Evolutionary conservation across 306 rosid genomes (phyloP).

Genomic region (Styphnolobium japonicum): DNA sequence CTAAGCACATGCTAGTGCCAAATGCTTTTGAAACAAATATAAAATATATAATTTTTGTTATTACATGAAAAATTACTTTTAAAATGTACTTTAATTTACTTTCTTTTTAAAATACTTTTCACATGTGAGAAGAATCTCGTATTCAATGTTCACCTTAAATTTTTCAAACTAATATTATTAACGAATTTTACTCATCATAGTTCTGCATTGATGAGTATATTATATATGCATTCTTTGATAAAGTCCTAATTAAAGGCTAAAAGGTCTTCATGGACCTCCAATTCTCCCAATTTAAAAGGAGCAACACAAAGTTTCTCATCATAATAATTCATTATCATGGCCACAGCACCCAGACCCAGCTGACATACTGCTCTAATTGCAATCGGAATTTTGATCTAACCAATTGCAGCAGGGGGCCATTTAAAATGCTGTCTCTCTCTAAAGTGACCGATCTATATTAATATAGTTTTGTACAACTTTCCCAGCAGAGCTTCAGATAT

Average conservation of each 20-base stretch:
- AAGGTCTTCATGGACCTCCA: neutral
- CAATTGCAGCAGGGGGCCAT: slow-evolving; percentile 1
- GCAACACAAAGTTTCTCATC: neutral
- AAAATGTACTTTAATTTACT: neutral
- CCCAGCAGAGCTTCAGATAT: neutral
- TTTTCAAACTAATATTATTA: neutral
- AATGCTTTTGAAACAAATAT: neutral
- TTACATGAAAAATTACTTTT: neutral
- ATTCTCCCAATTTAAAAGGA: too few relatives aligned
- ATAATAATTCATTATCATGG: neutral
- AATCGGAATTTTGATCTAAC: neutral
- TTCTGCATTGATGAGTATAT: neutral
- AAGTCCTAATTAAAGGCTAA: neutral
- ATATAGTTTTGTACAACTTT: neutral
- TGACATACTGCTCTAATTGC: neutral
- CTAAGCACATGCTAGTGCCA: neutral
- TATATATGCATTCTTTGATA: neutral
- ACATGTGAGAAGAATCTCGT: neutral
- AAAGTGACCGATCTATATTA: neutral
- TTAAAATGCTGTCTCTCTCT: neutral
- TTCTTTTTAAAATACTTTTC: neutral
- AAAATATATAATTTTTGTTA: too few relatives aligned
- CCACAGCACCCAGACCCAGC: neutral
- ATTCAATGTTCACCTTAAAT: neutral
- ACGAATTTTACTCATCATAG: neutral